Conservation (phyloP, 345 rosid genomes). For the Boechera retrofracta region DNA sequence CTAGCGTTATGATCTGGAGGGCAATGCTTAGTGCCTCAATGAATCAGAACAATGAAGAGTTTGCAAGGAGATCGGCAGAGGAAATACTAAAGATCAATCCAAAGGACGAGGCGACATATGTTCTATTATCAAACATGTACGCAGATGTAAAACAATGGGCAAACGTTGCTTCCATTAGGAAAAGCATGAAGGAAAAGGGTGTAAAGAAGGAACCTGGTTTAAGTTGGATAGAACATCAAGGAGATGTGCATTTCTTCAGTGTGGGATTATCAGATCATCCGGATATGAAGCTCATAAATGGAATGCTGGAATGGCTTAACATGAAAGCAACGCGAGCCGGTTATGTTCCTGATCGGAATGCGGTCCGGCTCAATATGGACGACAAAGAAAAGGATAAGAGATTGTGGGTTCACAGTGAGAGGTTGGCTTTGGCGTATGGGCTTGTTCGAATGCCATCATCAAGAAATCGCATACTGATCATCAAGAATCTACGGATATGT, state of each 20-base stretch:
- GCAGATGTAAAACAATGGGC: constrained; percentile 75
- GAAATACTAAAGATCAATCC: constrained; percentile 71
- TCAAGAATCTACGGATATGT: constrained; percentile 82
- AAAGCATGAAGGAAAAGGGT: constrained; percentile 68
- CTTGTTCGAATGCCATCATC: constrained; percentile 57
- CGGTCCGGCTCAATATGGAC: constrained; percentile 61
- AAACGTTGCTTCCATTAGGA: constrained; percentile 67
- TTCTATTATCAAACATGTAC: constrained; percentile 74
- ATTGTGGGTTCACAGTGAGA: constrained; percentile 87
- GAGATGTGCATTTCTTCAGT: constrained; percentile 65
- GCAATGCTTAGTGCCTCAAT: constrained; percentile 87
- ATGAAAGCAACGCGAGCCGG: constrained; percentile 68
- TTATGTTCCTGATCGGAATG: constrained; percentile 59
- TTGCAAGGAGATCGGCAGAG: constrained; percentile 66
- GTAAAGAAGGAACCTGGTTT: constrained; percentile 84
- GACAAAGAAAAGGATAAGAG: constrained; percentile 65
- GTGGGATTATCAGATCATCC: constrained; percentile 66
- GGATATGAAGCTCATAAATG: constrained; percentile 67
- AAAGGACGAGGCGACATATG: constrained; percentile 74
- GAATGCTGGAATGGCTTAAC: constrained; percentile 89
- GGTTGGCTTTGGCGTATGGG: constrained; percentile 81
- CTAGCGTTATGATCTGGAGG: constrained; percentile 80
- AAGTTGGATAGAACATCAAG: constrained; percentile 88
- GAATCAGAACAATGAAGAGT: constrained; percentile 66
- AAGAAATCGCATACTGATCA: constrained; percentile 61